Percentiles rank a stretch among this genome's conserved stretches.
These are phyloP conservation scores for Grigorovia jiainica DNA, from an alignment of 805 yeast genomes.

Conservation along the genomic window DNA sequence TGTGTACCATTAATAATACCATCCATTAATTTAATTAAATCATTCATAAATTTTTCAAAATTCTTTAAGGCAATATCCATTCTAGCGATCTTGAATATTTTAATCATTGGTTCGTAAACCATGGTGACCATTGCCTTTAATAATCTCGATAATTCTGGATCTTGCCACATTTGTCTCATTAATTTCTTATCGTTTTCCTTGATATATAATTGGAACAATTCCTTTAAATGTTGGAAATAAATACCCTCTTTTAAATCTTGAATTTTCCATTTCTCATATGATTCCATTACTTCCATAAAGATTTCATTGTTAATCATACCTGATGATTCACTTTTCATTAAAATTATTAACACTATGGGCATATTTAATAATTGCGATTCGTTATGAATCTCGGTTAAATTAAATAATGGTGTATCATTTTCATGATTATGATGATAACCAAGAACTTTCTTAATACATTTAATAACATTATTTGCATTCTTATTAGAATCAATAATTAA, in stretches of 20 bases:
- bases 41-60: conserved; percentile 56
- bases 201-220: conserved; percentile 52
- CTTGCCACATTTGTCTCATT: conserved; percentile 72
- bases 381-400: conserved; percentile 23
- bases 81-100: conserved; percentile 55
- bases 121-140: conserved; percentile 63
- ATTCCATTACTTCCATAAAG: conserved; percentile 22
- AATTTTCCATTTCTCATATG: conserved; percentile 23
- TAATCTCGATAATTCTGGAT: conserved; percentile 69
- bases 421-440: conserved; percentile 19
- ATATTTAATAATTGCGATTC: conserved; percentile 24
- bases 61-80: conserved; percentile 57
- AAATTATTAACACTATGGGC: conserved; percentile 19
- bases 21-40: conserved; percentile 51
- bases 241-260: conserved; percentile 23
- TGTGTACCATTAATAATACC: conserved; percentile 35
- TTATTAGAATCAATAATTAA: conserved; percentile 16
- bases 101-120: conserved; percentile 66
- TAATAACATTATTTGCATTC: conserved; percentile 19
- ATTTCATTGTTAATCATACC: conserved; percentile 14
- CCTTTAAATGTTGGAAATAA: conserved; percentile 45
- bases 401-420: conserved; percentile 6
- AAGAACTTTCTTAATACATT: conserved; percentile 26
- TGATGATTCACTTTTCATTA: conserved; percentile 18
- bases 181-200: conserved; percentile 69